Evolutionary conservation across 2,329 filamentous ascomycete genomes (phyloP).

Genomic region (Trichoderma semiorbis): DNA sequence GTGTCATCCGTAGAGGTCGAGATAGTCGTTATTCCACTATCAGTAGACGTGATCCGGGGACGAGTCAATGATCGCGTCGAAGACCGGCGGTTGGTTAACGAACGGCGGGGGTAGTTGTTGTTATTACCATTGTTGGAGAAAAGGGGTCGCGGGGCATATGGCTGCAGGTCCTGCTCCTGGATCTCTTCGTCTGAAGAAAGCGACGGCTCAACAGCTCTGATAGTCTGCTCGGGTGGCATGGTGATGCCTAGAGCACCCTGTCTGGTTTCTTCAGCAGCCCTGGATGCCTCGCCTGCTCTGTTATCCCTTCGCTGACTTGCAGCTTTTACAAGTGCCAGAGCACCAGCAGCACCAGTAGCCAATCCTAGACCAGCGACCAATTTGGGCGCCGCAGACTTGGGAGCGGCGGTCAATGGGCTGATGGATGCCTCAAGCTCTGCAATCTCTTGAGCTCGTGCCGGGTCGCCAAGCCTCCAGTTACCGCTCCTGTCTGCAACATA

Average conservation of each 20-base stretch:
- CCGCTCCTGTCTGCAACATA: slow-evolving; percentile 52
- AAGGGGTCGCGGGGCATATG: neutral
- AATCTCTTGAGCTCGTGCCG: slow-evolving; percentile 29
- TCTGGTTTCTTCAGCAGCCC: neutral
- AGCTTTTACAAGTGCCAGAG: neutral
- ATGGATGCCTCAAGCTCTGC: slow-evolving; percentile 27
- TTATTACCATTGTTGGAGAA: neutral
- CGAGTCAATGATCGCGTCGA: slow-evolving; percentile 24
- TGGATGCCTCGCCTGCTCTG: neutral
- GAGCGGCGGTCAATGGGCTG: slow-evolving; percentile 13
- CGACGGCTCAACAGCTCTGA: slow-evolving; percentile 17
- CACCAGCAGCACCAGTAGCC: slow-evolving; percentile 3
- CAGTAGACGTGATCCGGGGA: slow-evolving; percentile 28
- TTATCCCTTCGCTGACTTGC: neutral
- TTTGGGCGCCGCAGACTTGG: slow-evolving; percentile 13
- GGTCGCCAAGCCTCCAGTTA: slow-evolving; percentile 51
- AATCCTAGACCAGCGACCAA: slow-evolving; percentile 7
- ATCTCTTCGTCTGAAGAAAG: slow-evolving; percentile 13
- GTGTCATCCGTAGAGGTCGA: slow-evolving; percentile 30
- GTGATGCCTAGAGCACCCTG: neutral
- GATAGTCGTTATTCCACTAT: slow-evolving; percentile 34
- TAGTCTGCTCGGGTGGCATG: slow-evolving; percentile 4
- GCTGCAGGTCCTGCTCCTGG: slow-evolving; percentile 8
- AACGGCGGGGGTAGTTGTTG: slow-evolving; percentile 18
- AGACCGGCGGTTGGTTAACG: slow-evolving; percentile 10